Conservation (phyloP, 495 filamentous ascomycete genomes). For the Lepraria neglecta region DNA sequence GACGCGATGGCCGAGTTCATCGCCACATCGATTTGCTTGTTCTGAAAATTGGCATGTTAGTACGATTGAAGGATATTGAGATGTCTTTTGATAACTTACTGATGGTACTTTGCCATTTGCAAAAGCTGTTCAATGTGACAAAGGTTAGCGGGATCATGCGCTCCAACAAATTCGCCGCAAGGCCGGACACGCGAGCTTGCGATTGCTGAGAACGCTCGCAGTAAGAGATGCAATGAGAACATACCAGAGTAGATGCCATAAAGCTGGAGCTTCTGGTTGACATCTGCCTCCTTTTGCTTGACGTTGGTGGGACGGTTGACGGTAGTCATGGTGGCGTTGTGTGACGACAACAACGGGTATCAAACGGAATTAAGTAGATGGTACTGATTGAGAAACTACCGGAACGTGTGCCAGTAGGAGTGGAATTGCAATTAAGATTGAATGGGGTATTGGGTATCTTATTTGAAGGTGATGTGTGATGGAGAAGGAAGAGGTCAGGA, state of each 20-base stretch:
- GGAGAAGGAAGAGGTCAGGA: neutral
- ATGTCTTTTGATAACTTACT: slow-evolving; percentile 45
- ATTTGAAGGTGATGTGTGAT: slow-evolving; percentile 9
- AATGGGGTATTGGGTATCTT: slow-evolving; percentile 13
- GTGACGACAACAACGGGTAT: slow-evolving; percentile 18
- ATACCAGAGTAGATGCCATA: slow-evolving; percentile 82
- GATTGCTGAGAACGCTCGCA: neutral
- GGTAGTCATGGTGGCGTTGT: slow-evolving; percentile 12
- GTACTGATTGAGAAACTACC: slow-evolving; percentile 6
- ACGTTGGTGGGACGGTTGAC: slow-evolving; percentile 28
- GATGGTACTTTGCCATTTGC: slow-evolving; percentile 85
- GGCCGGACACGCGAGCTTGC: neutral
- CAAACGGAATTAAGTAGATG: slow-evolving; percentile 15
- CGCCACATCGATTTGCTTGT: slow-evolving; percentile 93
- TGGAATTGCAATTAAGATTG: neutral
- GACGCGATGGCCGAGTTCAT: slow-evolving; percentile 75
- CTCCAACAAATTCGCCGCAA: neutral
- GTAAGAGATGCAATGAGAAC: slow-evolving; percentile 18
- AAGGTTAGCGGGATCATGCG: neutral
- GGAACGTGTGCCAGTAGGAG: slow-evolving; percentile 12
- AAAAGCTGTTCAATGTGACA: slow-evolving; percentile 55
- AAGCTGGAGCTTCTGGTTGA: slow-evolving; percentile 90
- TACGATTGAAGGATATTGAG: neutral
- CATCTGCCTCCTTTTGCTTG: slow-evolving; percentile 59
- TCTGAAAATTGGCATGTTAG: slow-evolving; percentile 37